These are phyloP conservation scores for Curvularia sp. DNA, from an alignment of 2,329 filamentous ascomycete genomes.

Conservation along the genomic window DNA sequence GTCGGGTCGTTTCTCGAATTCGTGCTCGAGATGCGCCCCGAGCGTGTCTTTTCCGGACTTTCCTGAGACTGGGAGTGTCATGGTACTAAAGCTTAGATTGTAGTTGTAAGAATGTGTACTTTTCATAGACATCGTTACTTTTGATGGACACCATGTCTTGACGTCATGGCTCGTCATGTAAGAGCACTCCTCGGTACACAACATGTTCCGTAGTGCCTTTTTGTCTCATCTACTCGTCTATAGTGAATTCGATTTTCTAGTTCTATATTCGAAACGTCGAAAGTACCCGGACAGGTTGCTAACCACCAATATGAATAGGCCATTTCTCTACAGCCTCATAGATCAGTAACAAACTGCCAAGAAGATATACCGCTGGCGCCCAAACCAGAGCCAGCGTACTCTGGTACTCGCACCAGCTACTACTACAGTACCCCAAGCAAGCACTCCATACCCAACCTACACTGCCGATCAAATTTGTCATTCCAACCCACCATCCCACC, in stretches of 20 bases:
- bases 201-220: not conserved
- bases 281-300: not conserved
- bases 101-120: not conserved
- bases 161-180: not conserved
- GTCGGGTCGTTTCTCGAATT: constrained; percentile 32
- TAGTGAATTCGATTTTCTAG: not conserved
- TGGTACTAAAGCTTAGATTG: not conserved
- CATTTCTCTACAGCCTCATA: not conserved
- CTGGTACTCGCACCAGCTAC: not conserved
- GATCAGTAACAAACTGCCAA: not conserved
- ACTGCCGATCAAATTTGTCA: not conserved
- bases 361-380: not conserved
- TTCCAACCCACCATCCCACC: not conserved
- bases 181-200: not conserved
- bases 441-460: not conserved
- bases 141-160: not conserved
- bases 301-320: not conserved
- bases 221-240: not conserved
- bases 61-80: constrained; percentile 11
- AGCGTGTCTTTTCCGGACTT: constrained; percentile 21
- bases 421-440: not conserved
- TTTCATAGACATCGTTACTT: not conserved
- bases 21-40: constrained; percentile 17
- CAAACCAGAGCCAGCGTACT: not conserved
- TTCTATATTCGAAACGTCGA: not conserved